Evolutionary conservation across 805 yeast species (phyloP).

Genomic region (Tetrapisispora fleetii): DNA sequence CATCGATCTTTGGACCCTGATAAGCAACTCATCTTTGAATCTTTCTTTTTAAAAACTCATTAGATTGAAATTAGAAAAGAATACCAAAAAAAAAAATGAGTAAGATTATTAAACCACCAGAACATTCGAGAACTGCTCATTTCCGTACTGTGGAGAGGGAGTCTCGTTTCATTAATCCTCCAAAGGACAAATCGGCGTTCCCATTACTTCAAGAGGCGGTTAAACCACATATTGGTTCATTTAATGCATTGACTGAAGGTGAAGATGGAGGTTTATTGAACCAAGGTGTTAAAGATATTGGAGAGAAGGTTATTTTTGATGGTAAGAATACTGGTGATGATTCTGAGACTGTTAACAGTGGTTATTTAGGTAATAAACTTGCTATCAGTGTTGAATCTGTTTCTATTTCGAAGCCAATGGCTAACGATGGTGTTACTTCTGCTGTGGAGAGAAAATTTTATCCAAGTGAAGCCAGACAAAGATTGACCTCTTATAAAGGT

Average conservation of each 20-base stretch:
- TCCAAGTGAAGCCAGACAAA: constrained; percentile 86
- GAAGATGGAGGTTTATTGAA: constrained; percentile 77
- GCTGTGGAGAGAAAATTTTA: constrained; percentile 68
- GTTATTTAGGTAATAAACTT: constrained; percentile 75
- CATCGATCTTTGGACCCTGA: background rate
- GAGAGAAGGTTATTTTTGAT: constrained; percentile 77
- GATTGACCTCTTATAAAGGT: constrained; percentile 74
- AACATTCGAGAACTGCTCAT: constrained; percentile 32
- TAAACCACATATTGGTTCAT: constrained; percentile 90
- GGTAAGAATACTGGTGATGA: constrained; percentile 29
- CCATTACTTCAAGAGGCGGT: constrained; percentile 85
- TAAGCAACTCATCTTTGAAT: background rate
- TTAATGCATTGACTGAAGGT: constrained; percentile 89
- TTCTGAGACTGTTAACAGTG: constrained; percentile 33
- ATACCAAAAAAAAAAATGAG: constrained; percentile 20
- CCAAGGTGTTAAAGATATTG: constrained; percentile 81
- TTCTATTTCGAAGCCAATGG: constrained; percentile 71
- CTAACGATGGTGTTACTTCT: constrained; percentile 43
- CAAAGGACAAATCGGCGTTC: constrained; percentile 71
- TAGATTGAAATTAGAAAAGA: too few relatives aligned
- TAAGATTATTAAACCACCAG: constrained; percentile 23
- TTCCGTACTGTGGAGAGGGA: constrained; percentile 79
- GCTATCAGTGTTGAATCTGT: constrained; percentile 80
- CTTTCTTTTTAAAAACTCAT: background rate
- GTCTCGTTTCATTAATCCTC: constrained; percentile 75